Percentiles rank a stretch among this genome's conserved stretches.
These are phyloP conservation scores for Coemansia sp. DNA, from an alignment of 192 early-diverging fungal genomes.

Conservation along the genomic window DNA sequence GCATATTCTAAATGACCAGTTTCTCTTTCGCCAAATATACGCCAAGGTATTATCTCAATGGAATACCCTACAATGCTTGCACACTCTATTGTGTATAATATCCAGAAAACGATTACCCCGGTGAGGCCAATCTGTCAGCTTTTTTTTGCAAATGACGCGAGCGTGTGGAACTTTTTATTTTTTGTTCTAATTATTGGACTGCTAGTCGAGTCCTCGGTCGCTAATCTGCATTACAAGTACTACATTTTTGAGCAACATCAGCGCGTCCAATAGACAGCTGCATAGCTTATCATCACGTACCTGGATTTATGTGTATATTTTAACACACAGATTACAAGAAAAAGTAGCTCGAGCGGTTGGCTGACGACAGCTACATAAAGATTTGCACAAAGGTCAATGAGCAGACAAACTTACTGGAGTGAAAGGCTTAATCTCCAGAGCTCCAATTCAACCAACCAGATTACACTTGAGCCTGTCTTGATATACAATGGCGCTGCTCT, in stretches of 20 bases:
- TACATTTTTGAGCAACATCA: slow-evolving; percentile 22
- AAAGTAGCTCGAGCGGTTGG: slow-evolving; percentile 34
- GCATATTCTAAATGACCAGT: slow-evolving; percentile 28
- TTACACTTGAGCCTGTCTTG: not conserved
- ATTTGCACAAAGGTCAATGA: slow-evolving; percentile 6
- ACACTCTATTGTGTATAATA: too few species aligned
- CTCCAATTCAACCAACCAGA: not conserved
- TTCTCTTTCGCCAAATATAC: slow-evolving; percentile 44
- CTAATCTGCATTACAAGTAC: slow-evolving; percentile 21
- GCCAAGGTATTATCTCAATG: slow-evolving; percentile 4
- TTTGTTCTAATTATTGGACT: slow-evolving; percentile 28
- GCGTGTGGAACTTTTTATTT: not conserved
- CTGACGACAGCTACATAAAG: slow-evolving; percentile 16
- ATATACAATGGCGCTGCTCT: not conserved
- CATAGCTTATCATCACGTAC: slow-evolving; percentile 33
- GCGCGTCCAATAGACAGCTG: slow-evolving; percentile 30
- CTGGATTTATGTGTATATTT: slow-evolving; percentile 27
- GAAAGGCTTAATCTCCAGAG: not conserved
- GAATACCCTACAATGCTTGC: too few species aligned
- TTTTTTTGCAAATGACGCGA: too few species aligned
- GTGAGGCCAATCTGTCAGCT: too few species aligned
- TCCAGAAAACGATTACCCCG: too few species aligned
- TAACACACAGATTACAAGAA: slow-evolving; percentile 25
- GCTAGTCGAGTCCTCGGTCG: slow-evolving; percentile 27
- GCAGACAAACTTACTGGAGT: not conserved